Base-by-base conservation (phyloP, 805 yeast genomes). In the Starmerella riodocensis region DNA sequence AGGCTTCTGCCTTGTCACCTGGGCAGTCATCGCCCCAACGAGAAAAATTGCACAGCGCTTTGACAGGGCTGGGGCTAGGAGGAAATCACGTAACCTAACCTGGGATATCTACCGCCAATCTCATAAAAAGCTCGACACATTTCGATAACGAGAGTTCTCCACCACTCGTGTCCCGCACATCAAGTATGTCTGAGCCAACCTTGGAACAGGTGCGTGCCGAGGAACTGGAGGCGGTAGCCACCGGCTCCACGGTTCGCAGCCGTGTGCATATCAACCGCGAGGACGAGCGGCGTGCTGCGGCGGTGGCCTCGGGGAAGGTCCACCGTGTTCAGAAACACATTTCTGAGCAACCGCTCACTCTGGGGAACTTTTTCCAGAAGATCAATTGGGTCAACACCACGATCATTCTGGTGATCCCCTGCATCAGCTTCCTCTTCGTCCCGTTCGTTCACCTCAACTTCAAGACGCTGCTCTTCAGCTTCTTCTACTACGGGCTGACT, bases 291-390 rank as follows among this genome's bases (percentile, higher is more conserved):
- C 36, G 38, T 29, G 39, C 39, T 17, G 43, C 47, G 32, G 43
- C 42, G n/a, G 24, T 26, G 24, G 34, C 37, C 36, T 44, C 36
- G 41, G 43, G 43, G 30, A 46, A 45, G 36, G 51, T 47, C 12
- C 36, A 46, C 9, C 48, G 45, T 7, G 45, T 35, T 9, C 54
- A 52, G 50, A 49, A 58, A 34, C 84, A 76, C 57, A 74, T 78
- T 37, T 67, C 78, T 22, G 86, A 80, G 54, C 67, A 77, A 60
- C 79, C 84, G 6, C 74, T 80, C 76, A 78, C 86, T n/a, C 56
- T 71, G 46, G 48, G 69, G 51, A 80, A 80, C 61, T 78, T 84
- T 76, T 65, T 74, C 56, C 60, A 73, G 49, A 82, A 79, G 60
- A 64, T 82, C 46, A 78, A 78, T 59, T 82, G 93, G 93, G 63